Conservation (phyloP, 352 stramenopile genomes). For the Blastocystis sp. region DNA sequence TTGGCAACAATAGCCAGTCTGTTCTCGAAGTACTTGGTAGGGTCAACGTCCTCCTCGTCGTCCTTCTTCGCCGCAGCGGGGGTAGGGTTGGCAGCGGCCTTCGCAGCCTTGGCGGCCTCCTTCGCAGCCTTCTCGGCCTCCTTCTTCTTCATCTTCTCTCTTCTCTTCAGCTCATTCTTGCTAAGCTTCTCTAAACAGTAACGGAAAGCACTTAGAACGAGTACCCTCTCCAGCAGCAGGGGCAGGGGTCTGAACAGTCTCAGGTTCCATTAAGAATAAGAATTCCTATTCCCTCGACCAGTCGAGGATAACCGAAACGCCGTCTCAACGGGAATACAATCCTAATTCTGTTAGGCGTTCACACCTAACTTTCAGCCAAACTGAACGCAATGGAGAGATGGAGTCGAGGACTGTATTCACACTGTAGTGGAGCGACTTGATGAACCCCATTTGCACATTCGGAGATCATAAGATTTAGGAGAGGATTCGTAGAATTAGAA, state of each 20-base stretch:
- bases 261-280: slow-evolving; percentile 52
- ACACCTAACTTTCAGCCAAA: no score
- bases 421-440: no score
- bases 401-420: no score
- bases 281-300: no score
- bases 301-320: no score
- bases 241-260: slow-evolving; percentile 4
- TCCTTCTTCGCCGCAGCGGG: slow-evolving; percentile 62
- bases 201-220: background rate
- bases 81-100: slow-evolving; percentile 63
- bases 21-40: slow-evolving; percentile 92
- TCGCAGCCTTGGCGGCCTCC: slow-evolving; percentile 69
- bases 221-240: slow-evolving; percentile 49
- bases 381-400: no score
- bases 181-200: slow-evolving; percentile 66
- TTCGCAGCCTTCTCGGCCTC: slow-evolving; percentile 85
- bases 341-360: no score
- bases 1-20: slow-evolving; percentile 75
- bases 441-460: no score
- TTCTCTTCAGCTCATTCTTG: slow-evolving; percentile 96
- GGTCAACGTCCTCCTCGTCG: slow-evolving; percentile 87
- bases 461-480: no score
- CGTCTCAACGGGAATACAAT: no score
- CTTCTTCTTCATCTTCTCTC: slow-evolving; percentile 84
- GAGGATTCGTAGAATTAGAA: no score